A percentile compares a stretch with the other conserved stretches of the same genome.
phyloP scores from a whole-genome alignment of 352 stramenopile species.

The Globisporangium emineosum region DNA sequence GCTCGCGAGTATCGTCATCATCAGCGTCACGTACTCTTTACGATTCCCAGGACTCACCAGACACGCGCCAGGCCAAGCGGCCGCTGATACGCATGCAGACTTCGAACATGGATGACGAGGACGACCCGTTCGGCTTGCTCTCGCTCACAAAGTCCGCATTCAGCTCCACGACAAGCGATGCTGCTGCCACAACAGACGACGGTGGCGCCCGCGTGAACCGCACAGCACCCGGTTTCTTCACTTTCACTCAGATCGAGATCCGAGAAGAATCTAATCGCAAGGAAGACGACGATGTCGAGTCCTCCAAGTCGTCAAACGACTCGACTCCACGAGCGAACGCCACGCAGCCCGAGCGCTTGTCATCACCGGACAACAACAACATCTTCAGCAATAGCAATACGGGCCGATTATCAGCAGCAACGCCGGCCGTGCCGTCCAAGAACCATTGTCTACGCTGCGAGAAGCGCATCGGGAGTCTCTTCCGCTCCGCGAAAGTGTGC shows the following conservation, averaged over 20 bases:
- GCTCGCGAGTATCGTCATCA: not conserved
- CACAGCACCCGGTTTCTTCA: slow-evolving; percentile 35
- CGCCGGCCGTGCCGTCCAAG: slow-evolving; percentile 19
- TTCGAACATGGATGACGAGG: slow-evolving; percentile 41
- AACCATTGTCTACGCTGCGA: slow-evolving; percentile 38
- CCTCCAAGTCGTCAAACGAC: slow-evolving; percentile 13
- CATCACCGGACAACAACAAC: slow-evolving; percentile 1
- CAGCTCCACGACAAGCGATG: slow-evolving; percentile 18
- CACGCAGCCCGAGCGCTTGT: slow-evolving; percentile 1
- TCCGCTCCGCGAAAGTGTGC: slow-evolving; percentile 48
- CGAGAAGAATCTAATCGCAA: slow-evolving; percentile 23
- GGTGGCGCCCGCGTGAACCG: slow-evolving; percentile 3
- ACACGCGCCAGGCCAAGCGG: slow-evolving; percentile 22
- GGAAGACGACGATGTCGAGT: slow-evolving; percentile 12
- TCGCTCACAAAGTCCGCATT: slow-evolving; percentile 48
- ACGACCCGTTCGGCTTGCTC: slow-evolving; percentile 47
- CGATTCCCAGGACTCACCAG: slow-evolving; percentile 15
- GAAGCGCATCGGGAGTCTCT: slow-evolving; percentile 36
- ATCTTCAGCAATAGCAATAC: slow-evolving; percentile 3
- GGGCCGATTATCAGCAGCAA: not conserved
- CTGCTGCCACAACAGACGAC: not conserved
- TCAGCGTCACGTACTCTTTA: not conserved
- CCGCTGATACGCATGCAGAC: slow-evolving; percentile 36
- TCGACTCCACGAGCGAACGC: slow-evolving; percentile 2
- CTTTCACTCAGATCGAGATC: slow-evolving; percentile 50